A percentile compares a stretch with the other conserved stretches of the same genome.
Conservation (phyloP, 2,329 filamentous ascomycete genomes). For the Nigrograna mackinnonii region DNA sequence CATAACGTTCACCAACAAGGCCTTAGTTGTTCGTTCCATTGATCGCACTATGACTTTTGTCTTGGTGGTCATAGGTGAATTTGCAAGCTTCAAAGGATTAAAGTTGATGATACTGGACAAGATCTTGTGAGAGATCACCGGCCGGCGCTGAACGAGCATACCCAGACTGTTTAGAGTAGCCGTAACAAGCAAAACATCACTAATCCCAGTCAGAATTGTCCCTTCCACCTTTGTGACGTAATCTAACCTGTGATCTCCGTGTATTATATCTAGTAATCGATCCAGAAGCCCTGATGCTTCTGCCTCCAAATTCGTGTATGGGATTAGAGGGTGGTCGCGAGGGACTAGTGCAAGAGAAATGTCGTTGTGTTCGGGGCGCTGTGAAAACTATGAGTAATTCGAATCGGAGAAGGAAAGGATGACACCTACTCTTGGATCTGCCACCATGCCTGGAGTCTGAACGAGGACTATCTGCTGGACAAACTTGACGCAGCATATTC, state of each 20-base stretch:
- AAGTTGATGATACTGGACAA: constrained; percentile 85
- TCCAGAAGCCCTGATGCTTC: constrained; percentile 91
- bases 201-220: constrained; percentile 45
- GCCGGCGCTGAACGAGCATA: constrained; percentile 78
- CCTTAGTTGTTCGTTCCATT: constrained; percentile 90
- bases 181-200: constrained; percentile 86
- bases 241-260: constrained; percentile 81
- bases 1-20: constrained; percentile 79
- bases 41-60: constrained; percentile 84
- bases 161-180: constrained; percentile 89
- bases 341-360: constrained; percentile 87
- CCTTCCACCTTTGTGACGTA: constrained; percentile 11
- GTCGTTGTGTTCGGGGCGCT: constrained; percentile 77
- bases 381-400: constrained; percentile 33
- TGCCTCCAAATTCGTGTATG: constrained; percentile 81
- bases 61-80: constrained; percentile 75
- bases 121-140: constrained; percentile 82
- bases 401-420: constrained; percentile 5
- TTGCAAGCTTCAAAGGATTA: constrained; percentile 84
- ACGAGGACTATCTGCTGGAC: constrained; percentile 90
- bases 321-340: constrained; percentile 77
- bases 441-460: constrained; percentile 81
- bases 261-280: constrained; percentile 80
- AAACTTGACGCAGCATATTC: constrained; percentile 97
- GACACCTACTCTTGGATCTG: constrained; percentile 75